These are phyloP conservation scores for Alternaria ventricosa DNA, from an alignment of 2,329 filamentous ascomycete genomes.

Conservation along the genomic window DNA sequence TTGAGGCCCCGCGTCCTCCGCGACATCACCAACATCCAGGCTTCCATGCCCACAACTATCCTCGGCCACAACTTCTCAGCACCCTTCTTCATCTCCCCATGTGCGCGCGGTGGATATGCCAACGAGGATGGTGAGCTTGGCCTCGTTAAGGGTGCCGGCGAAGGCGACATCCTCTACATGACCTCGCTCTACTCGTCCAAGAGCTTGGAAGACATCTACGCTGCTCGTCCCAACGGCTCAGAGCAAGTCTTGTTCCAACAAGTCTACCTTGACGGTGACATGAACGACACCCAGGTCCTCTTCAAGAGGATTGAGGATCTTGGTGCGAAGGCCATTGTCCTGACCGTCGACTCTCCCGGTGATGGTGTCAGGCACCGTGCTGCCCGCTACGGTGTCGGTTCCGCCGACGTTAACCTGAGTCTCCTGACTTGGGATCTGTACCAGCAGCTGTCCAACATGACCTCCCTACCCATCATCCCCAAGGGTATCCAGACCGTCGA, in stretches of 20 bases:
- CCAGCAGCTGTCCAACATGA: conserved; percentile 46
- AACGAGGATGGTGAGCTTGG: conserved; percentile 58
- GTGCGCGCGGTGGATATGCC: conserved; percentile 49
- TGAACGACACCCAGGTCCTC: conserved; percentile 37
- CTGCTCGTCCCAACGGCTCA: conserved; percentile 9
- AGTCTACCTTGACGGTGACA: conserved; percentile 47
- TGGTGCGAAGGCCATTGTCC: conserved; percentile 50
- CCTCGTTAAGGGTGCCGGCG: conserved; percentile 58
- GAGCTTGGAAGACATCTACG: conserved; percentile 25
- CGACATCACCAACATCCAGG: conserved; percentile 55
- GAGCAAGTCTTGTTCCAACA: conserved; percentile 51
- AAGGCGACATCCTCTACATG: conserved; percentile 61
- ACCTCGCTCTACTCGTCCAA: conserved; percentile 46
- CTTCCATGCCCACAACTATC: conserved; percentile 54
- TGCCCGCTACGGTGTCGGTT: conserved; percentile 40
- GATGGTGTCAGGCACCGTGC: conserved; percentile 48
- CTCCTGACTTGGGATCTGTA: conserved; percentile 46
- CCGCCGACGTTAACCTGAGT: conserved; percentile 39
- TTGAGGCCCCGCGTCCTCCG: conserved; percentile 58
- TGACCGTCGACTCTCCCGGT: conserved; percentile 52
- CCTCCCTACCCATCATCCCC: conserved; percentile 47
- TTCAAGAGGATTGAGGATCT: conserved; percentile 41
- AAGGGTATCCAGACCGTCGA: conserved; percentile 52
- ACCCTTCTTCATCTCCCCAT: conserved; percentile 63
- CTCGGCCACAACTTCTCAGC: conserved; percentile 61